A percentile compares a stretch with the other conserved stretches of the same genome.
phyloP scores from a whole-genome alignment of 352 stramenopile species.

The Elongisporangium senticosum region DNA sequence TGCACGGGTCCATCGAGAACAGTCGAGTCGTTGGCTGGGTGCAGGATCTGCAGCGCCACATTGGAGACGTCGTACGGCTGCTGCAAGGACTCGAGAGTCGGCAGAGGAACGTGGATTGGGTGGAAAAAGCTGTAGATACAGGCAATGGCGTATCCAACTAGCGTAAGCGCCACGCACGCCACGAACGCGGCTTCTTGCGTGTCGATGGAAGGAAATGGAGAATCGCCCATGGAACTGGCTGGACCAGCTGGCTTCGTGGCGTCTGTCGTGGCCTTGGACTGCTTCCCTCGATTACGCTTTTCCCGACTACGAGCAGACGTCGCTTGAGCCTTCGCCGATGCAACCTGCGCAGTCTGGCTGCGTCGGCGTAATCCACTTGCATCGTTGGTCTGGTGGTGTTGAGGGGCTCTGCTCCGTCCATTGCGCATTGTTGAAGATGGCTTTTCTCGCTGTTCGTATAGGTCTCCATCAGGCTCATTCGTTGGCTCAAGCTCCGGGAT shows the following conservation, averaged over 20 bases:
- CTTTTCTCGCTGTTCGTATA: neutral
- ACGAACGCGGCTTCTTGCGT: constrained; percentile 10
- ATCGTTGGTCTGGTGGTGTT: neutral
- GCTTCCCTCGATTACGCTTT: neutral
- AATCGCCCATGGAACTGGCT: neutral
- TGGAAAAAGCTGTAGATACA: constrained; percentile 38
- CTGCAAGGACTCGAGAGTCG: constrained; percentile 25
- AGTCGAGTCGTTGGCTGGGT: constrained; percentile 14
- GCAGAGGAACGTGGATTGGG: constrained; percentile 29
- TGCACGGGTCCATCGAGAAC: constrained; percentile 13
- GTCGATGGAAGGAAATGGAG: neutral
- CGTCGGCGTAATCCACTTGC: neutral
- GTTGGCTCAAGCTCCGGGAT: constrained; percentile 12
- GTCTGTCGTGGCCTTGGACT: neutral
- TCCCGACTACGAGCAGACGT: neutral
- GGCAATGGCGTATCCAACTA: constrained; percentile 35
- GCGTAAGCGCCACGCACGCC: constrained; percentile 13
- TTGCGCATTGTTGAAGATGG: neutral
- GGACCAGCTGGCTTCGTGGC: neutral
- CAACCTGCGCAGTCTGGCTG: constrained; percentile 1
- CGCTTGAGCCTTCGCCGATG: neutral
- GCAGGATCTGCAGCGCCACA: constrained; percentile 27
- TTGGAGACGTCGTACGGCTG: constrained; percentile 41
- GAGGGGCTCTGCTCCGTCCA: neutral
- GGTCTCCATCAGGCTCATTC: neutral